Evolutionary conservation across 768 basidiomycete genomes (phyloP).

Genomic region (Leccinum aurantiacum): DNA sequence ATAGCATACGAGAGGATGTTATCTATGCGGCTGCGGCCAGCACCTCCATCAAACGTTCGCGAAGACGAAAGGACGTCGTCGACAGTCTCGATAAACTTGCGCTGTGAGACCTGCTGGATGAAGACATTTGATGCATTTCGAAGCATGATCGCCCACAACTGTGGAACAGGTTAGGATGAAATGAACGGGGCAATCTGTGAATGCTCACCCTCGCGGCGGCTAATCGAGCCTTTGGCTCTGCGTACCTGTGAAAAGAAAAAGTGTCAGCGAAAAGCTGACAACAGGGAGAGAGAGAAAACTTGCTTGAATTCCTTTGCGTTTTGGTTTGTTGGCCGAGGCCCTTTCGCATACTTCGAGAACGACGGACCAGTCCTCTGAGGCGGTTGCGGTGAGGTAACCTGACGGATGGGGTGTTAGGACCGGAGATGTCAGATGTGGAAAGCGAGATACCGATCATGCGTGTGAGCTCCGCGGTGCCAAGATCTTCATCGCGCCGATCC

Average conservation of each 20-base stretch:
- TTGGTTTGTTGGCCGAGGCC: constrained; percentile 66
- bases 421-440: not conserved
- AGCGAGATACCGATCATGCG: constrained; percentile 63
- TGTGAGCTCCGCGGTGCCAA: constrained; percentile 53
- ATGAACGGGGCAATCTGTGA: not conserved
- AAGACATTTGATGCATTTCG: constrained; percentile 76
- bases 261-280: too few relatives aligned
- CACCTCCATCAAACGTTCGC: constrained; percentile 77
- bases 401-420: not conserved
- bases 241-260: constrained; percentile 47
- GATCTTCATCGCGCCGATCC: constrained; percentile 43
- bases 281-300: too few relatives aligned
- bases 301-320: constrained; percentile 57
- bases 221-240: constrained; percentile 71
- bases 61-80: constrained; percentile 67
- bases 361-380: constrained; percentile 79
- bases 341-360: constrained; percentile 87
- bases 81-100: constrained; percentile 77
- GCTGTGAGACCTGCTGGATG: constrained; percentile 63
- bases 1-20: constrained; percentile 25
- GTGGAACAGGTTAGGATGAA: constrained; percentile 3
- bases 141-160: constrained; percentile 92
- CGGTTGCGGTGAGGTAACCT: constrained; percentile 76
- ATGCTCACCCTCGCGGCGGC: constrained; percentile 69
- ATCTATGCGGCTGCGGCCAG: constrained; percentile 77